Base-by-base conservation (phyloP, 805 yeast species). In the Crinitomyces ghanaensis region DNA sequence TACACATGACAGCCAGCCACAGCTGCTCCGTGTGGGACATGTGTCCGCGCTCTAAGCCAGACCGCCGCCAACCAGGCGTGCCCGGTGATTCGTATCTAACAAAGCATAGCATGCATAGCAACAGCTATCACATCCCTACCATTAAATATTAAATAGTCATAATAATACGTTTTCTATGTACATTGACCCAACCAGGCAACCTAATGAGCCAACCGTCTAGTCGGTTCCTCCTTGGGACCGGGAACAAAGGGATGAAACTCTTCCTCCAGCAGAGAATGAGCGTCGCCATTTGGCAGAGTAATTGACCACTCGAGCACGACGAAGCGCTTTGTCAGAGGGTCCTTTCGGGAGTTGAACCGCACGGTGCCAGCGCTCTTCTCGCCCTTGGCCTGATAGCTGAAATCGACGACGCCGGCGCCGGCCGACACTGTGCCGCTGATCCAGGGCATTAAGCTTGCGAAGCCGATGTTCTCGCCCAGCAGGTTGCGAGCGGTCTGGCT, bases 371-470 rank as follows among this genome's bases (percentile, higher is more conserved):
- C 50, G 12, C 62, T 65, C 43, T 67, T 65, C 34, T 68, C 68
- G 7, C 97, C 98, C 44, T 66, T 66, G 23, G 84, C 80, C 22
- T 65, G 58, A 47, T 84, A 85, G 19, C 56, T 55, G 41, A 91
- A 71, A 53, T 88, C 79, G 26, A 91, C 79, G 13, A 69, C 63
- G 17, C 95, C 95, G 40, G 73, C 67, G 40, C 83, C 84, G 19
- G 91, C 83, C 46, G 86, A 84, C 42, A 91, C 62, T 28, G 74
- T 71, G 8, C 98, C 98, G 37, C 66, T 60, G 38, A 88, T 75
- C 95, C 95, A 91, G 4, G 98, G 97, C 62, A 77, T 70, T 22
- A 79, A 59, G 18, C 77, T 73, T 19, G 72, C 69, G 51, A 77
- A 84, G 24, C 74, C 74, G 42, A 88, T 80, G 48, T 80, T 75